Percentiles rank a stretch among this genome's conserved stretches.
Conservation (phyloP, 345 rosid genomes). For the Syzygium jambos region DNA sequence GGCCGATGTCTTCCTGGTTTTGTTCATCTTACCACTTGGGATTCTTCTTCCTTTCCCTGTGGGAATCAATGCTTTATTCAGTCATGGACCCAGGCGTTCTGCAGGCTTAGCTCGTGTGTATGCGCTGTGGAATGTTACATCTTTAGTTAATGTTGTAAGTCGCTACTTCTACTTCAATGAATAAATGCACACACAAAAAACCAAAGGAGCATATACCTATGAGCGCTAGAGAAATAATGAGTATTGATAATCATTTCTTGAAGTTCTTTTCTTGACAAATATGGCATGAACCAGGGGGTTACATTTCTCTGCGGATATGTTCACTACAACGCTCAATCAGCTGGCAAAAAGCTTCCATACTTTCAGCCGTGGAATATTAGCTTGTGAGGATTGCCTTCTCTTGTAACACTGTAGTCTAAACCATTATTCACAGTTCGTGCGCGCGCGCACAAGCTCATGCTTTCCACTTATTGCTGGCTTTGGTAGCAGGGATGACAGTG, state of each 20-base stretch:
- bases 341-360: slow-evolving; percentile 49
- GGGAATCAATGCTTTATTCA: slow-evolving; percentile 97
- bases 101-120: slow-evolving; percentile 94
- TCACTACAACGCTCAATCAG: slow-evolving; percentile 60
- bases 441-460: neutral
- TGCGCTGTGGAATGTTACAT: slow-evolving; percentile 88
- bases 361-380: slow-evolving; percentile 94
- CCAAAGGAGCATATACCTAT: neutral
- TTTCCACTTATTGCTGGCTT: neutral
- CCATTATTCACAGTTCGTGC: neutral
- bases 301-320: slow-evolving; percentile 87
- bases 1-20: slow-evolving; percentile 72
- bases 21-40: slow-evolving; percentile 86
- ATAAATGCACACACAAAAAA: neutral
- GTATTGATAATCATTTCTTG: neutral
- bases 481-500: slow-evolving; percentile 93
- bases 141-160: slow-evolving; percentile 90
- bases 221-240: neutral
- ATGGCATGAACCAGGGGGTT: slow-evolving; percentile 45
- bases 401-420: neutral
- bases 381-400: slow-evolving; percentile 58
- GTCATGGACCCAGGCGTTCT: slow-evolving; percentile 96
- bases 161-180: neutral
- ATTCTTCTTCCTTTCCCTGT: slow-evolving; percentile 96
- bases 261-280: neutral